Base-by-base conservation (phyloP, 352 stramenopile species). In the Phytopythium delawarense region DNA sequence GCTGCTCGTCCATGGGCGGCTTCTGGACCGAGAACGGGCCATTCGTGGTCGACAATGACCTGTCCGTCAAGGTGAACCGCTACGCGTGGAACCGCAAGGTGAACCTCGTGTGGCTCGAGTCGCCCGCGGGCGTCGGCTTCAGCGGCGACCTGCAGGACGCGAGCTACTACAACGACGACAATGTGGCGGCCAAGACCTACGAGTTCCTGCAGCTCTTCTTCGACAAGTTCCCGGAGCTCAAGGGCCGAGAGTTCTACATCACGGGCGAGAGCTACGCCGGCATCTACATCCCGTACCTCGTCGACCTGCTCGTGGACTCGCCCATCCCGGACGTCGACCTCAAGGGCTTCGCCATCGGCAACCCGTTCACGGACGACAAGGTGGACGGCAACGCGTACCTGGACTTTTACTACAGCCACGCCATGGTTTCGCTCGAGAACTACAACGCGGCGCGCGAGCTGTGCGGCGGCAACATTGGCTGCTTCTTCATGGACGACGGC, bases 81-180 rank as follows among this genome's bases (percentile, higher is more conserved):
- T 93, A 96, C 69, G 77, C 71, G 34, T 98, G 91, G 91, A 97
- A 96, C 68, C 87, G 81, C 60, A 75, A 84, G 56, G 84, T 78
- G 48, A 96, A 94, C 70, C 72, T 98, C 57, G 67, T 98, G 40
- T 97, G 89, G 82, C 76, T 97, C 37, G 91, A 98, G 60, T 88
- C 81, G 21, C 91, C 91, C 25, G 81, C 83, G 20, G 90, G 89
- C 4, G 89, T 97, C 9, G 91, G 91, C 59, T 97, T 91, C 59
- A 89, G 79, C 35, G 51, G 67, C 39, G 76, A 76, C 11, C 37
- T 85, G 23, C 71, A 88, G 55, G 75, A 88, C 25, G 69, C 71
- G 16, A 71, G 69, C 48, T 91, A 91, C 69, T 86, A 86, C 59
- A 82, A 84, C 54, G 76, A 84, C 54, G 76, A 89, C 61, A 69